Percentiles rank a stretch among this genome's conserved stretches.
Conservation (phyloP, 768 basidiomycete genomes). For the Kwoniella pini region DNA sequence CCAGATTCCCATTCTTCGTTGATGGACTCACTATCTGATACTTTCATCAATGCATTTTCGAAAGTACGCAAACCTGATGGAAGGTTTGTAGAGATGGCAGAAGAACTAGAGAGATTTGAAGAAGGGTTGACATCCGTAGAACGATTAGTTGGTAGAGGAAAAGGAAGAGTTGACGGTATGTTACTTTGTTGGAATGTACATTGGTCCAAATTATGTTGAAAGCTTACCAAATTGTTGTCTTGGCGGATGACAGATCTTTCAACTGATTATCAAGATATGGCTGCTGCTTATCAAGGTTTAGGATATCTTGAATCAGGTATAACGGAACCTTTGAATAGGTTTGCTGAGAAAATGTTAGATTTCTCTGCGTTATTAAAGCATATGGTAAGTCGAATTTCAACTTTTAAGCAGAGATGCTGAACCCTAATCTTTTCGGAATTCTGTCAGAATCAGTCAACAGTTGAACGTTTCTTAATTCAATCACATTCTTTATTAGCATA, state of each 20-base stretch:
- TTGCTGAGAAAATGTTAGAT: slow-evolving; percentile 92
- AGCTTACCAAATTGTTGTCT: no score
- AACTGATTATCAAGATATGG: slow-evolving; percentile 94
- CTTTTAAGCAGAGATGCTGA: no score
- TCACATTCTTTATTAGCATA: slow-evolving; percentile 91
- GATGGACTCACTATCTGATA: slow-evolving; percentile 94
- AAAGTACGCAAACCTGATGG: slow-evolving; percentile 96
- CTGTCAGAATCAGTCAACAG: slow-evolving; percentile 82
- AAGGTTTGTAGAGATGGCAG: slow-evolving; percentile 87
- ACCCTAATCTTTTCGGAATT: neutral
- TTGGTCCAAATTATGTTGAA: no score
- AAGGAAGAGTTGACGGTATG: slow-evolving; percentile 82
- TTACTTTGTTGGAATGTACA: no score
- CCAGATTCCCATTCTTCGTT: slow-evolving; percentile 62
- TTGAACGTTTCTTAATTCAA: slow-evolving; percentile 86
- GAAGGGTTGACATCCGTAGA: slow-evolving; percentile 84
- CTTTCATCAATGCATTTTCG: slow-evolving; percentile 91
- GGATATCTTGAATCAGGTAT: slow-evolving; percentile 98
- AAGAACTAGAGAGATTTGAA: slow-evolving; percentile 92
- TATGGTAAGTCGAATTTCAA: slow-evolving; percentile 60
- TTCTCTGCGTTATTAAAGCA: slow-evolving; percentile 88
- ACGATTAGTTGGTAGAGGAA: slow-evolving; percentile 73
- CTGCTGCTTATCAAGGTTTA: slow-evolving; percentile 91
- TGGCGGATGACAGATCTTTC: slow-evolving; percentile 70
- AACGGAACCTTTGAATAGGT: slow-evolving; percentile 94